Evolutionary conservation across 495 filamentous ascomycete species (phyloP).

Genomic region (Podospora tetraspora): DNA sequence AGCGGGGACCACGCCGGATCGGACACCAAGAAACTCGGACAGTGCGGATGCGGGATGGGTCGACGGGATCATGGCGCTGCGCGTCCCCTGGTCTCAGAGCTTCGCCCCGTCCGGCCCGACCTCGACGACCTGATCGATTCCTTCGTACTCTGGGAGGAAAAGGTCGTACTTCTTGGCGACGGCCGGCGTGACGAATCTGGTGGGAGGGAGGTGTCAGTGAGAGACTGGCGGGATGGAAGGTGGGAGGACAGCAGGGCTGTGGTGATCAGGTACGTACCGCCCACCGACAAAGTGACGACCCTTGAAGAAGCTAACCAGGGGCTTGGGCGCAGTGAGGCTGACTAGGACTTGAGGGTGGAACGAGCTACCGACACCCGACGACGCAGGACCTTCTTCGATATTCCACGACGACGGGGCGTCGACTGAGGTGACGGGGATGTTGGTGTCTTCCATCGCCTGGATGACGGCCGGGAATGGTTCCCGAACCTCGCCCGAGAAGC

Average conservation of each 20-base stretch:
- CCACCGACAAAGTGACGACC: slow-evolving; percentile 90
- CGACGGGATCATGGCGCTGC: neutral
- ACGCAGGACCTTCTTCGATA: slow-evolving; percentile 78
- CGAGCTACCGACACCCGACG: slow-evolving; percentile 66
- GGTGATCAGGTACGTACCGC: slow-evolving; percentile 39
- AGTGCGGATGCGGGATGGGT: no score
- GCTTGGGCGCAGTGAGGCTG: slow-evolving; percentile 92
- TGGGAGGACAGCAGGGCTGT: neutral
- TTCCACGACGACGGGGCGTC: slow-evolving; percentile 94
- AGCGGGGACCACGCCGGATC: slow-evolving; percentile 8
- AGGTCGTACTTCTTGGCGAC: slow-evolving; percentile 85
- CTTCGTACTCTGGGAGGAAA: slow-evolving; percentile 75
- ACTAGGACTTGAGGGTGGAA: slow-evolving; percentile 76
- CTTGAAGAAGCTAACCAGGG: slow-evolving; percentile 74
- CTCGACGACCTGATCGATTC: slow-evolving; percentile 86
- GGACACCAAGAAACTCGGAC: neutral
- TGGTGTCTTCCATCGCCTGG: slow-evolving; percentile 63
- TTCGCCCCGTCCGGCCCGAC: slow-evolving; percentile 55
- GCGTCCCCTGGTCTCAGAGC: slow-evolving; percentile 36
- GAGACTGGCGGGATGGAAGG: neutral
- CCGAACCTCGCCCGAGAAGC: slow-evolving; percentile 84
- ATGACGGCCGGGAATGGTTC: slow-evolving; percentile 85
- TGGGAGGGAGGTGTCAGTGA: neutral
- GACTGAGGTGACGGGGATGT: slow-evolving; percentile 74
- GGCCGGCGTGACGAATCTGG: slow-evolving; percentile 70